A percentile compares a stretch with the other conserved stretches of the same genome.
phyloP scores from a whole-genome alignment of 2,329 filamentous ascomycete species.

The Botryotinia narcissicola region DNA sequence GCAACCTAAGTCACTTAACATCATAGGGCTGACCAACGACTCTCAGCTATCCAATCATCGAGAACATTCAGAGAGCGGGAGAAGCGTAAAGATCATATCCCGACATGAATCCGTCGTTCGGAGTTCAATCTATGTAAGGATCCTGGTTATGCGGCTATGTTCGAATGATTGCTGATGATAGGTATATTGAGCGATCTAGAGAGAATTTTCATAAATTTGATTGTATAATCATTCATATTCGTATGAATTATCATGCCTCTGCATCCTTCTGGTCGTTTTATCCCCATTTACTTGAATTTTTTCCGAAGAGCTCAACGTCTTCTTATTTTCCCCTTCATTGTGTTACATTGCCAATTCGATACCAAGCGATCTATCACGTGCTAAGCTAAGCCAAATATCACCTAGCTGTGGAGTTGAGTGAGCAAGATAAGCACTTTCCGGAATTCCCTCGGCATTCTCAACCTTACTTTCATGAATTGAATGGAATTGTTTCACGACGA shows the following conservation, averaged over 20 bases:
- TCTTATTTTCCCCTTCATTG: slow-evolving; percentile 6
- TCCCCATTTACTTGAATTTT: background rate
- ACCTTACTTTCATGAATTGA: slow-evolving; percentile 6
- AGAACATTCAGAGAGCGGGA: background rate
- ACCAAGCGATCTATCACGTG: slow-evolving; percentile 11
- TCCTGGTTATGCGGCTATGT: background rate
- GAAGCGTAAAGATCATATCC: slow-evolving; percentile 1
- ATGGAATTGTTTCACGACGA: slow-evolving; percentile 18
- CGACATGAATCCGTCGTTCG: background rate
- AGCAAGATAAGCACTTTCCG: slow-evolving; percentile 18
- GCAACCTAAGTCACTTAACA: background rate
- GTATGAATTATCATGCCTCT: background rate
- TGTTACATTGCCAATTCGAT: background rate
- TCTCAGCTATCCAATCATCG: slow-evolving; percentile 2
- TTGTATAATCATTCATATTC: background rate
- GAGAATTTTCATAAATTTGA: background rate
- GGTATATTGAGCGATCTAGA: background rate
- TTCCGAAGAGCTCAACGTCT: background rate
- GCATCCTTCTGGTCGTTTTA: background rate
- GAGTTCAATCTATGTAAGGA: background rate
- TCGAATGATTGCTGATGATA: background rate
- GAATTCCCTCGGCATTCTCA: slow-evolving; percentile 20
- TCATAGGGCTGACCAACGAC: slow-evolving; percentile 10
- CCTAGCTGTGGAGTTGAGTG: slow-evolving; percentile 4
- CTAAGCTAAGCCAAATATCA: background rate